Evolutionary conservation across 2,329 filamentous ascomycete species (phyloP).

Genomic region (Fusarium chuoi): DNA sequence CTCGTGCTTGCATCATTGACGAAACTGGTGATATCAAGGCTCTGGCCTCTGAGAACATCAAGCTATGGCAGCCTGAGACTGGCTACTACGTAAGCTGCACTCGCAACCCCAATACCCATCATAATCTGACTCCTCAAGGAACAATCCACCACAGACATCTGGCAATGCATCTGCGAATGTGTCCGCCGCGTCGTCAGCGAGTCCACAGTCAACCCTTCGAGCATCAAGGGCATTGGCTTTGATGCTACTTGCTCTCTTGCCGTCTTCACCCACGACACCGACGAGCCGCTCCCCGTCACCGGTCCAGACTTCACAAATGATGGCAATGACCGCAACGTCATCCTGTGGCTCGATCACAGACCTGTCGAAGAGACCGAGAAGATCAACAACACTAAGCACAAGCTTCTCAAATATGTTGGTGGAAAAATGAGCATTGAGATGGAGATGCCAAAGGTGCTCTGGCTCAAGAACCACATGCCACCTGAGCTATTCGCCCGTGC

Average conservation of each 20-base stretch:
- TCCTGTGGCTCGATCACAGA: slow-evolving; percentile 96
- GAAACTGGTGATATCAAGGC: slow-evolving; percentile 87
- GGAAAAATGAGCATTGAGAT: slow-evolving; percentile 99
- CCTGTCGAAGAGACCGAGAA: slow-evolving; percentile 89
- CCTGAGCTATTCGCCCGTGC: slow-evolving; percentile 87
- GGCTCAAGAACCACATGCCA: slow-evolving; percentile 99
- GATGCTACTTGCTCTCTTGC: slow-evolving; percentile 98
- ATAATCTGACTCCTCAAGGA: slow-evolving; percentile 63
- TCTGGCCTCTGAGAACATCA: slow-evolving; percentile 78
- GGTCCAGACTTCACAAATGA: slow-evolving; percentile 81
- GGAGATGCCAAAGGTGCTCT: slow-evolving; percentile 98
- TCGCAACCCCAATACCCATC: background rate
- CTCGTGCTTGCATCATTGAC: slow-evolving; percentile 95
- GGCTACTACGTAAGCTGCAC: slow-evolving; percentile 74
- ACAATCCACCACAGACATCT: slow-evolving; percentile 98
- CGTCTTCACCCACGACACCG: slow-evolving; percentile 88
- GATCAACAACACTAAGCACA: slow-evolving; percentile 93
- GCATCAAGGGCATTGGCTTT: slow-evolving; percentile 92
- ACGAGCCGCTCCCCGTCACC: slow-evolving; percentile 91
- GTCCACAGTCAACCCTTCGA: slow-evolving; percentile 78
- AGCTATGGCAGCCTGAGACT: slow-evolving; percentile 80
- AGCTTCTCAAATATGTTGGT: slow-evolving; percentile 93
- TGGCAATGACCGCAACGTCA: slow-evolving; percentile 90
- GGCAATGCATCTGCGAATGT: slow-evolving; percentile 91
- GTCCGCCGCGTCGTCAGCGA: slow-evolving; percentile 85